Evolutionary conservation across 164 flowering plant species (phyloP), one percentile per base, ranked within the genome.

Genomic region (Piper longum): DNA sequence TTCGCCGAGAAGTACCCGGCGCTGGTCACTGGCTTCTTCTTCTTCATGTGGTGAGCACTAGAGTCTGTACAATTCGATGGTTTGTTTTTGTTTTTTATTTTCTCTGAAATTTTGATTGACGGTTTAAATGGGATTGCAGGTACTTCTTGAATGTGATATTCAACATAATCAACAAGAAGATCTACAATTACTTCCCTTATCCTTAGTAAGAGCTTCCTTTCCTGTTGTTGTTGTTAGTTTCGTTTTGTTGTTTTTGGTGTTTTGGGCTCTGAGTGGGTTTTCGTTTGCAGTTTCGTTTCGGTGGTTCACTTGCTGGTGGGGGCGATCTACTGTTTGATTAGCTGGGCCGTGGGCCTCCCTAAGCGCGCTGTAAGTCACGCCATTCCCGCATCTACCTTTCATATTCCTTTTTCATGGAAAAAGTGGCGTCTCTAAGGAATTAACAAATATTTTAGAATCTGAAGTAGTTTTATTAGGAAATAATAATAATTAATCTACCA

Each of bases 121-220:
- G 14, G 52, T 11, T 57, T 3, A 26, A 57, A 2, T 17, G 14
- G 3, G 11, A 40, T 41, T 71, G 69, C 80, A 92, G 98, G 98
- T 92, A 92, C 72, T 89, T 89, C 64, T 72, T 92, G 69, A 89
- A 92, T 65, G 98, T 92, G 75, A 92, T 92, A 48, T 92, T 92
- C 95, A 92, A 92, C 83, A 92, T 92, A 26, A 75, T 92, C 54
- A 92, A 92, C 87, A 92, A 92, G 93, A 86, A 88, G 85, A 83
- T 92, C 66, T 92, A 89, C 87, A 92, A 92, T 62, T 92, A 92
- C 79, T 92, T 92, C 79, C 98, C 98, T 0, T 92, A 87, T 72
- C 98, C 98, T 14, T 92, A 92, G 98, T 92, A 80, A 63, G 98
- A 78, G 16, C 55, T 2, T 11, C 48, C 48, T 44, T 11, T 44